Evolutionary conservation across 2,329 filamentous ascomycete species (phyloP), one percentile per base, ranked within the genome.

Genomic region (Sporothrix brunneoviolacea): DNA sequence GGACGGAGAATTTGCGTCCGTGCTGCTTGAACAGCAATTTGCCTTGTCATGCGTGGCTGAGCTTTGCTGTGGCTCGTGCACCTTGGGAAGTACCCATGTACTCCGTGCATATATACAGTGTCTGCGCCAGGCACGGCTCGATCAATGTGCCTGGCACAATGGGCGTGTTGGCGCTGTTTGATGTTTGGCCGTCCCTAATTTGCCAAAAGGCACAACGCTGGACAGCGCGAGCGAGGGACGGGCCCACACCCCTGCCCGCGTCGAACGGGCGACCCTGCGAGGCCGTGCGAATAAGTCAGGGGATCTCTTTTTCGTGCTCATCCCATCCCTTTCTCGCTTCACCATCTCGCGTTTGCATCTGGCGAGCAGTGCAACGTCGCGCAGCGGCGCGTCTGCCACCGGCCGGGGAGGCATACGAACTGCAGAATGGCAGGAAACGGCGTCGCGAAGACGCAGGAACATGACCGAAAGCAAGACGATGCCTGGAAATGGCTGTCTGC

Each of bases 291-390:
- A 42, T 13, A 10, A 47, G 4, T 4, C 15, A 18, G 8, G 9
- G 19, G 19, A 22, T 9, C 30, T 6, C n/a, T n/a, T n/a, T n/a
- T n/a, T n/a, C n/a, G n/a, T 10, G 27, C 33, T 16, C 43, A 28
- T 19, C n/a, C n/a, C n/a, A n/a, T n/a, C n/a, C n/a, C n/a, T n/a
- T n/a, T n/a, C n/a, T n/a, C n/a, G n/a, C n/a, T n/a, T n/a, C n/a
- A n/a, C n/a, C n/a, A n/a, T n/a, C n/a, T 46, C 43, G 28, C 15
- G 28, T 19, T 27, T 39, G 36, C 12, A n/a, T n/a, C n/a, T n/a
- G n/a, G n/a, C n/a, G n/a, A n/a, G 35, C n/a, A 12, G 50, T 52
- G 50, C 50, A 42, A 52, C 50, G 43, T 48, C 38, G 10, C 37
- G 38, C 50, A 52, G 35, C 38, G 43, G 36, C 42, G 37, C 42